Conservation (phyloP, 148 eudicot species). For the Pouteria glomerata region DNA sequence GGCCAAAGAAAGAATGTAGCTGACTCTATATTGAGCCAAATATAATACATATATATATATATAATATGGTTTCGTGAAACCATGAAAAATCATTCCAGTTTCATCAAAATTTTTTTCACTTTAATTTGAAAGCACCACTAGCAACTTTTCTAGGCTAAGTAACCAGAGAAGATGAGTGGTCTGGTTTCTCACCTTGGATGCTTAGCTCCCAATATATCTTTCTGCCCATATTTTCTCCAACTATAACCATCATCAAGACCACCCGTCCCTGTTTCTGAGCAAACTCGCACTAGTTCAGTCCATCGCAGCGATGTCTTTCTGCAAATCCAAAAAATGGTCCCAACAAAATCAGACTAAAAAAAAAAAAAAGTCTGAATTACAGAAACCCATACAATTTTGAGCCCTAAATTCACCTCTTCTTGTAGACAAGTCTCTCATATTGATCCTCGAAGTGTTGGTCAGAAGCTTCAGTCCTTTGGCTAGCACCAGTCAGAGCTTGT, state of each 20-base stretch:
- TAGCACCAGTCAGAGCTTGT: slow-evolving; percentile 7
- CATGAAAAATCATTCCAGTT: background rate
- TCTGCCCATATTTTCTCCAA: slow-evolving; percentile 98
- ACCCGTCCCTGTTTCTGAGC: slow-evolving; percentile 30
- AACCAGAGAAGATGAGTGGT: too few species aligned
- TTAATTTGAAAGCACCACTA: too few species aligned
- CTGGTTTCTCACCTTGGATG: slow-evolving; percentile 72
- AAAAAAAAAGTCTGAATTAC: background rate
- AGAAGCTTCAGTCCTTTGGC: slow-evolving; percentile 31
- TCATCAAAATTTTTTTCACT: too few species aligned
- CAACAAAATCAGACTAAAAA: background rate
- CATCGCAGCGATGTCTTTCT: slow-evolving; percentile 52
- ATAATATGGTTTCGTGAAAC: background rate
- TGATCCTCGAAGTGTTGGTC: slow-evolving; percentile 17
- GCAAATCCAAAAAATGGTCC: slow-evolving; percentile 5
- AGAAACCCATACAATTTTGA: background rate
- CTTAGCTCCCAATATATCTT: slow-evolving; percentile 60
- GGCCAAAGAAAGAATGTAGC: too few species aligned
- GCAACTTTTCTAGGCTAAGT: too few species aligned
- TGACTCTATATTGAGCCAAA: background rate
- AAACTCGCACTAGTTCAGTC: slow-evolving; percentile 43
- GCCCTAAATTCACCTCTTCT: slow-evolving; percentile 43
- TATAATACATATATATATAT: too few species aligned
- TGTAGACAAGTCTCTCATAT: slow-evolving; percentile 15
- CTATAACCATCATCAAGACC: slow-evolving; percentile 49